phyloP scores from a whole-genome alignment of 768 basidiomycete species.

The Podaxis carcinomalis region DNA sequence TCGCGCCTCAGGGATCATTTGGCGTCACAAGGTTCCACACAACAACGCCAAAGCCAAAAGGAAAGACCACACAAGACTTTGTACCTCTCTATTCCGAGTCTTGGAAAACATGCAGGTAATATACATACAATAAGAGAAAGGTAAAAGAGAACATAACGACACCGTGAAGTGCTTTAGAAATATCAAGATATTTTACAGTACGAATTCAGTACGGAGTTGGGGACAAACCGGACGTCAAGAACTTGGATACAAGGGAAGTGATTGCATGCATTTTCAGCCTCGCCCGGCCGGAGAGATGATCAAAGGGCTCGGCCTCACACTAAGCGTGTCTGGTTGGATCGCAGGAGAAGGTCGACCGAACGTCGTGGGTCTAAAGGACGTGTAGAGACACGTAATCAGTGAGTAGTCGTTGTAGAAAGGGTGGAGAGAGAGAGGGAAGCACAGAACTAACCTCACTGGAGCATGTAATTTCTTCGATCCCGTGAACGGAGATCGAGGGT shows the following conservation, averaged over 20 bases:
- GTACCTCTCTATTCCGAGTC: background rate
- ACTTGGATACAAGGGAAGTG: background rate
- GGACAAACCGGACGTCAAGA: background rate
- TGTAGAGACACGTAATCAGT: background rate
- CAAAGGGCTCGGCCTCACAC: background rate
- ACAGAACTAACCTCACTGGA: background rate
- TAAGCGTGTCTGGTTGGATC: background rate
- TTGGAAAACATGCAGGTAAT: background rate
- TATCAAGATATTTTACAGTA: background rate
- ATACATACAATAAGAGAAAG: background rate
- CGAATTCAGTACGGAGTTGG: background rate
- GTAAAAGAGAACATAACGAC: background rate
- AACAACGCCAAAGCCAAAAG: background rate
- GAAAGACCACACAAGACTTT: background rate
- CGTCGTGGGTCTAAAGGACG: constrained; percentile 3
- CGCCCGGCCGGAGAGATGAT: background rate
- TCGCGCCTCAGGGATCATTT: background rate
- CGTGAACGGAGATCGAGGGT: constrained; percentile 6
- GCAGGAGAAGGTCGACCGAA: constrained; percentile 17
- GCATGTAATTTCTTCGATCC: background rate
- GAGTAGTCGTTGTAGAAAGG: background rate
- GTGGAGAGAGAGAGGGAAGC: too few species aligned
- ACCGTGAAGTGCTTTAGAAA: background rate
- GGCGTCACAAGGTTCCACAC: background rate
- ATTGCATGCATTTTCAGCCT: background rate